Evolutionary conservation across 148 eudicot genomes (phyloP), one percentile per base, ranked within the genome.

Genomic region (Vaccinium corymbosum): DNA sequence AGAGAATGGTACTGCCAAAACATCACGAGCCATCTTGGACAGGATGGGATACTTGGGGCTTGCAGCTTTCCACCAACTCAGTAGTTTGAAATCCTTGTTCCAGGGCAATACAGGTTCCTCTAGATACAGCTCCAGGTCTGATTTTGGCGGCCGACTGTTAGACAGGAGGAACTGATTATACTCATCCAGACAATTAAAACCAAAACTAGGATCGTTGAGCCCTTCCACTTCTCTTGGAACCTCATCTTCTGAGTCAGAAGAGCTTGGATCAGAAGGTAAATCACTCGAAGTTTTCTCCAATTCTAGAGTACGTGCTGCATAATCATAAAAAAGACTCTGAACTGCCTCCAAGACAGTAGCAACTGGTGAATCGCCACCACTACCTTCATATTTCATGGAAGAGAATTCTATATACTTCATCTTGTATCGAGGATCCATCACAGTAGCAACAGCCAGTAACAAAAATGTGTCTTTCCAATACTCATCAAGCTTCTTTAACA

Each of bases 11-110:
- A 89, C 80, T 5, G 91, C 88, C 82, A 89, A 81, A 83, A 85
- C 59, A 59, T 89, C 89, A 9, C 86, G 87, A 51, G 88, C 89
- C 87, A 89, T 87, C 81, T 75, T 89, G 55, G 86, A 84, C 59
- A 89, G 77, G 35, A 49, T 17, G 49, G 87, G 87, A 78, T 85
- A 89, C 79, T 79, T 89, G 35, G 27, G 51, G 74, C 85, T 76
- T 50, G 82, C 61, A 17, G 86, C 81, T 83, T 85, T 87, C 91
- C 89, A 87, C 86, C 89, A 89, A 8, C 52, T 56, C 76, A 89
- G 73, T 25, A 89, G 71, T 78, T 70, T 80, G 68, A 87, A 87
- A 53, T 83, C 71, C 68, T 64, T 50, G 16, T 71, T 66, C 86
- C 85, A 87, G 7, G 88, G 86, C 62, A 83, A 7, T 12, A 81